Evolutionary conservation across 2,329 filamentous ascomycete species (phyloP).

Genomic region (Furcasterigmium furcatum): DNA sequence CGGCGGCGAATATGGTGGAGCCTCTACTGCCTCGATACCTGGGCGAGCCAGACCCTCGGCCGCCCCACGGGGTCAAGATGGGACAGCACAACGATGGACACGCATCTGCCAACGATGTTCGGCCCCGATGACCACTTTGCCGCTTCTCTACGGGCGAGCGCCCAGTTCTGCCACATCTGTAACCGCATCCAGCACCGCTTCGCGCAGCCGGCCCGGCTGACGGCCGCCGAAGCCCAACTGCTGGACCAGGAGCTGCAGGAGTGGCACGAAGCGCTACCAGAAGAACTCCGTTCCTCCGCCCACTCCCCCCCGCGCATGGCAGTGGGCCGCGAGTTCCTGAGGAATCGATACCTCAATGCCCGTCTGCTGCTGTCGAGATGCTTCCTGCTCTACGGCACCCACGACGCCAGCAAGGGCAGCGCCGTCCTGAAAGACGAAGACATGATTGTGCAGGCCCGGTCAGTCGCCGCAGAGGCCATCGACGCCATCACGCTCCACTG

Average conservation of each 20-base stretch:
- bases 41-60: conserved; percentile 37
- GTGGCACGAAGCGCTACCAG: conserved; percentile 20
- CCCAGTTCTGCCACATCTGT: conserved; percentile 23
- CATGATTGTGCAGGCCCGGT: conserved; percentile 18
- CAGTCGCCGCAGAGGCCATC: conserved; percentile 23
- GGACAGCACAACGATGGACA: conserved; percentile 26
- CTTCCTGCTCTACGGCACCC: conserved; percentile 17
- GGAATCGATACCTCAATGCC: conserved; percentile 24
- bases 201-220: conserved; percentile 19
- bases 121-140: conserved; percentile 18
- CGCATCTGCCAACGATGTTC: conserved; percentile 15
- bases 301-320: conserved; percentile 18
- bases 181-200: conserved; percentile 24
- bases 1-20: conserved; percentile 39
- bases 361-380: conserved; percentile 20
- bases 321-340: conserved; percentile 21
- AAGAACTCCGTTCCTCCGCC: conserved; percentile 14
- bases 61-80: conserved; percentile 26
- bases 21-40: conserved; percentile 36
- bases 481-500: conserved; percentile 25
- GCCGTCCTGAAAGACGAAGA: conserved; percentile 15
- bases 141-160: conserved; percentile 19
- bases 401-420: conserved; percentile 13
- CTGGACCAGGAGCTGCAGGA: conserved; percentile 21
- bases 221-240: conserved; percentile 17